Conservation (phyloP, 805 yeast species). For the Candida koratica region DNA sequence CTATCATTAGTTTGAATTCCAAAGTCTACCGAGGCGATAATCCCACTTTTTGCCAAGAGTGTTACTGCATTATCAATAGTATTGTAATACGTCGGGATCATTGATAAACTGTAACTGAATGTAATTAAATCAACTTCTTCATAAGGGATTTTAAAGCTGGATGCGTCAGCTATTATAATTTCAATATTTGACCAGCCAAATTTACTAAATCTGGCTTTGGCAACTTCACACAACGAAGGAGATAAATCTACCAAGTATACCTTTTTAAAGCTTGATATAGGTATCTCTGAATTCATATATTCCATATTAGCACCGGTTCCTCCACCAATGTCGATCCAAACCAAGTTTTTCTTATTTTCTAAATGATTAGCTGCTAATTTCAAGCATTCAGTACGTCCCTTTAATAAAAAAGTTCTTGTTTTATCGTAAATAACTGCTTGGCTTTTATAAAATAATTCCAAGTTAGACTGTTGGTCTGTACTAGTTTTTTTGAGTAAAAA, state of each 20-base stretch:
- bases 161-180: slow-evolving; percentile 71
- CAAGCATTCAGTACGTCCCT: slow-evolving; percentile 68
- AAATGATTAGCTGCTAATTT: slow-evolving; percentile 58
- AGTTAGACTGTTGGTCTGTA: slow-evolving; percentile 49
- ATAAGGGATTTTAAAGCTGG: slow-evolving; percentile 52
- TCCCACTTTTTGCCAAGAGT: slow-evolving; percentile 52
- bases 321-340: slow-evolving; percentile 82
- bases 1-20: slow-evolving; percentile 70
- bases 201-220: slow-evolving; percentile 50
- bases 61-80: slow-evolving; percentile 65
- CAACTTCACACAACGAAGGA: slow-evolving; percentile 72
- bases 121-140: slow-evolving; percentile 66
- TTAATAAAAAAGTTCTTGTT: slow-evolving; percentile 60
- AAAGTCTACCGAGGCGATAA: slow-evolving; percentile 72
- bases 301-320: slow-evolving; percentile 85
- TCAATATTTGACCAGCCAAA: slow-evolving; percentile 54
- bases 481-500: slow-evolving; percentile 29
- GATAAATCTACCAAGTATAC: slow-evolving; percentile 73
- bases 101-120: slow-evolving; percentile 75
- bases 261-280: slow-evolving; percentile 53
- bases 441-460: slow-evolving; percentile 68
- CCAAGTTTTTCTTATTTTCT: slow-evolving; percentile 38
- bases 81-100: slow-evolving; percentile 81
- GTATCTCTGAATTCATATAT: slow-evolving; percentile 57
- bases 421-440: slow-evolving; percentile 77